Conservation (phyloP, 441 rosid genomes). For the Jatropha podagrica region DNA sequence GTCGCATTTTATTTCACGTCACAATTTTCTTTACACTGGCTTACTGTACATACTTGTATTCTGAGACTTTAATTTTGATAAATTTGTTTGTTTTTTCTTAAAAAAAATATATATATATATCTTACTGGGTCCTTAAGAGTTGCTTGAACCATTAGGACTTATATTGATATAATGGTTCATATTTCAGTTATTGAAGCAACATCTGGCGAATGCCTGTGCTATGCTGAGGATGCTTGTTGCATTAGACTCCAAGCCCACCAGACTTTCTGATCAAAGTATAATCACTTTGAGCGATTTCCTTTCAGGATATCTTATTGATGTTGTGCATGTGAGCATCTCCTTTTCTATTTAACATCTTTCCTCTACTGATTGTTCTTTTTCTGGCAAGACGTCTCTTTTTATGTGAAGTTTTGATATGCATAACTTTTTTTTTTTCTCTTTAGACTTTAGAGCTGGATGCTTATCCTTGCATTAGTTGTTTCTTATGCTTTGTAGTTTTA, state of each 20-base stretch:
- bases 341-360: conserved; percentile 9
- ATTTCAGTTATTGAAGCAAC: conserved; percentile 50
- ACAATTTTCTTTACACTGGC: background rate
- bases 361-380: background rate
- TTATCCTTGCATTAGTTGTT: background rate
- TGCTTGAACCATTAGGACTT: conserved; percentile 10
- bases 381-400: background rate
- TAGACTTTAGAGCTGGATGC: background rate
- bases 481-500: background rate
- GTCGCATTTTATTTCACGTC: background rate
- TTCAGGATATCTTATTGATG: conserved; percentile 57
- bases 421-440: background rate
- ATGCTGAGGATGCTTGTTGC: conserved; percentile 62
- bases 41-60: background rate
- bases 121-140: background rate
- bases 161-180: conserved; percentile 18
- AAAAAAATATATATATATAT: background rate
- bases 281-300: conserved; percentile 49
- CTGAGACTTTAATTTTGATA: background rate
- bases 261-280: conserved; percentile 61
- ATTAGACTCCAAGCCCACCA: conserved; percentile 74
- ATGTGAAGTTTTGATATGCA: background rate
- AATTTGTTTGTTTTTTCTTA: background rate
- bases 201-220: conserved; percentile 66
- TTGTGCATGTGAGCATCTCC: conserved; percentile 51